Percentiles rank a stretch among this genome's conserved stretches.
These are phyloP conservation scores for Plectosphaerella cucumerina DNA, from an alignment of 2,329 filamentous ascomycete species.

Conservation along the genomic window DNA sequence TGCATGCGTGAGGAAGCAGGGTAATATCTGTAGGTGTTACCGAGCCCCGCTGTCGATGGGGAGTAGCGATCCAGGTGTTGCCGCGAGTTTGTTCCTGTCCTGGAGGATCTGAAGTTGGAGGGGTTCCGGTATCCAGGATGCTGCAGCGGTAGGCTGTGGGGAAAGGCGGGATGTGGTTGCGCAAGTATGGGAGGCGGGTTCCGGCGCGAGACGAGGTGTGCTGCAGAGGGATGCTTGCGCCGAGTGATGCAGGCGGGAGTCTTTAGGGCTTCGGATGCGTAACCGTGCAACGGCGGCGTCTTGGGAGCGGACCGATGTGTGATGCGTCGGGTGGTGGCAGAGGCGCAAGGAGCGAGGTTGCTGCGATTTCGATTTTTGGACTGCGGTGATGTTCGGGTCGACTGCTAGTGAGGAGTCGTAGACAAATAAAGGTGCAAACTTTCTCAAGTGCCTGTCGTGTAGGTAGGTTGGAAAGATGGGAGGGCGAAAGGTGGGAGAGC, in stretches of 20 bases:
- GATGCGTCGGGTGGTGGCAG: not conserved
- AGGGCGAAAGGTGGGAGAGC: not conserved
- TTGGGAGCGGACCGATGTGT: not conserved
- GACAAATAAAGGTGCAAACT: too few species aligned
- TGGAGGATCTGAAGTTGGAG: not conserved
- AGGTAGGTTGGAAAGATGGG: not conserved
- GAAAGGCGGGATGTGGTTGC: conserved; percentile 49
- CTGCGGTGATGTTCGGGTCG: not conserved
- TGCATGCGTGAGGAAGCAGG: conserved; percentile 8
- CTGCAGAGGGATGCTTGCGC: conserved; percentile 30
- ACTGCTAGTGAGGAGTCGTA: too few species aligned
- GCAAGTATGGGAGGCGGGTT: conserved; percentile 25
- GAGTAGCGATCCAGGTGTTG: not conserved
- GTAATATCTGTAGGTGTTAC: not conserved
- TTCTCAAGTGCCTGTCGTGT: too few species aligned
- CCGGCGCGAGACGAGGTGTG: conserved; percentile 18
- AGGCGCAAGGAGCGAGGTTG: not conserved
- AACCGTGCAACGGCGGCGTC: not conserved
- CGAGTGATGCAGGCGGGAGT: not conserved
- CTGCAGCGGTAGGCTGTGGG: conserved; percentile 46
- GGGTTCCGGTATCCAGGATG: not conserved
- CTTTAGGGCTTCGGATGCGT: not conserved
- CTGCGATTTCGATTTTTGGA: too few species aligned
- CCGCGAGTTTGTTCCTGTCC: not conserved
- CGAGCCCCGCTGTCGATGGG: conserved; percentile 4